phyloP scores from a whole-genome alignment of 768 basidiomycete genomes.

The Lactifluus hygrophoroides region DNA sequence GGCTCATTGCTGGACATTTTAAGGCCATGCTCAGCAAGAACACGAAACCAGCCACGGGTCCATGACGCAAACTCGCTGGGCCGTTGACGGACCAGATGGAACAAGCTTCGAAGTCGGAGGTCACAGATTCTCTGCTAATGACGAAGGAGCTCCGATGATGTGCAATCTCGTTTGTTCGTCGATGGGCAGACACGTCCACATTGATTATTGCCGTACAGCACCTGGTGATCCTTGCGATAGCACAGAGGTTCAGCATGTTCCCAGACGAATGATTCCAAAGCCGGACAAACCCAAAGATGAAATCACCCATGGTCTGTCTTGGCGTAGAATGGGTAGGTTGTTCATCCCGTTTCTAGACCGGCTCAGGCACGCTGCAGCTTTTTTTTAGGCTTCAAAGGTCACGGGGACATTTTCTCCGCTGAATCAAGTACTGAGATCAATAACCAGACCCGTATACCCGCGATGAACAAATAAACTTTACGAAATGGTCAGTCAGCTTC shows the following conservation, averaged over 20 bases:
- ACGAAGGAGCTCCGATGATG: slow-evolving; percentile 56
- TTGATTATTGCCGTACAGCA: slow-evolving; percentile 40
- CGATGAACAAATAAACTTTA: slow-evolving; percentile 45
- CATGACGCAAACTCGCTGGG: slow-evolving; percentile 52
- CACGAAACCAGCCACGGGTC: slow-evolving; percentile 59
- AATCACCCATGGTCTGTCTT: slow-evolving; percentile 49
- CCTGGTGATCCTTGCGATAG: slow-evolving; percentile 32
- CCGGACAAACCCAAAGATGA: too few species aligned
- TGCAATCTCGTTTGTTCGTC: slow-evolving; percentile 48
- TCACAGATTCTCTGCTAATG: slow-evolving; percentile 42
- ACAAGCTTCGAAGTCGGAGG: slow-evolving; percentile 45
- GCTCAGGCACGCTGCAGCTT: neutral
- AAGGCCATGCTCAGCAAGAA: slow-evolving; percentile 51
- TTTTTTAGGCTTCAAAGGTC: slow-evolving; percentile 45
- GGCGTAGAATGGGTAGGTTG: slow-evolving; percentile 46
- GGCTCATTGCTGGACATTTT: neutral
- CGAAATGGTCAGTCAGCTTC: slow-evolving; percentile 37
- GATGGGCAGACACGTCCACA: slow-evolving; percentile 52
- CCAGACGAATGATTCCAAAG: slow-evolving; percentile 34
- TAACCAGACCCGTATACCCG: slow-evolving; percentile 48
- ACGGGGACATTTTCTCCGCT: neutral
- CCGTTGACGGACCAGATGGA: slow-evolving; percentile 45
- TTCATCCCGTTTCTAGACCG: neutral
- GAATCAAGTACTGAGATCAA: neutral
- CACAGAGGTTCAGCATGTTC: slow-evolving; percentile 40